These are phyloP conservation scores for Lathyrus aphaca DNA, from an alignment of 306 rosid species.

Conservation along the genomic window DNA sequence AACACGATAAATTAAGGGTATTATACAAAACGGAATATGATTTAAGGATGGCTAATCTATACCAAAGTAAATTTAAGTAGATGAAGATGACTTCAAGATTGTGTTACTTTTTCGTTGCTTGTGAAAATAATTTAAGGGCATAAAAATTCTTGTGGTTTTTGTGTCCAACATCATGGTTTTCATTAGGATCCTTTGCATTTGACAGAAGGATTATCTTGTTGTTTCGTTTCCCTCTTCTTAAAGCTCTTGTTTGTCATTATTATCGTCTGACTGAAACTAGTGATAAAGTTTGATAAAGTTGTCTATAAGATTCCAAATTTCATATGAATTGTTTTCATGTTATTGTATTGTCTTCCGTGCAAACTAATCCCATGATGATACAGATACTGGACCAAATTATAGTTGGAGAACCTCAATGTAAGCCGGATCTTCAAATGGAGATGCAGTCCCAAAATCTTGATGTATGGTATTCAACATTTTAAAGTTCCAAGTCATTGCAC, in stretches of 20 bases:
- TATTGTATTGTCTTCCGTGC: conserved; percentile 18
- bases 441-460: conserved; percentile 41
- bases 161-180: conserved; percentile 1
- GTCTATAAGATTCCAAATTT: conserved; percentile 6
- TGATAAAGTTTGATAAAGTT: conserved; percentile 1
- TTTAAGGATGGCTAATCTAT: not conserved
- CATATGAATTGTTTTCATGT: not conserved
- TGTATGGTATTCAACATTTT: conserved; percentile 34
- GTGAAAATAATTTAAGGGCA: conserved; percentile 3
- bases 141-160: not conserved
- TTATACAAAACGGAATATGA: conserved; percentile 15
- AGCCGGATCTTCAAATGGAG: conserved; percentile 40
- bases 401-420: conserved; percentile 37
- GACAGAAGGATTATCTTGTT: not conserved
- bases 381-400: conserved; percentile 36
- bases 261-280: not conserved
- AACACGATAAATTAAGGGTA: not conserved
- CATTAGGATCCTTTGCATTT: conserved; percentile 10
- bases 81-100: conserved; percentile 6
- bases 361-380: conserved; percentile 31
- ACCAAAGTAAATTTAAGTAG: conserved; percentile 2
- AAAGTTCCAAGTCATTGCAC: conserved; percentile 21
- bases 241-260: conserved; percentile 20
- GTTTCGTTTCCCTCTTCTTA: conserved; percentile 24
- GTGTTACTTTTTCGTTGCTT: not conserved